Evolutionary conservation across 441 rosid genomes (phyloP).

Genomic region (Gossypium davidsonii): DNA sequence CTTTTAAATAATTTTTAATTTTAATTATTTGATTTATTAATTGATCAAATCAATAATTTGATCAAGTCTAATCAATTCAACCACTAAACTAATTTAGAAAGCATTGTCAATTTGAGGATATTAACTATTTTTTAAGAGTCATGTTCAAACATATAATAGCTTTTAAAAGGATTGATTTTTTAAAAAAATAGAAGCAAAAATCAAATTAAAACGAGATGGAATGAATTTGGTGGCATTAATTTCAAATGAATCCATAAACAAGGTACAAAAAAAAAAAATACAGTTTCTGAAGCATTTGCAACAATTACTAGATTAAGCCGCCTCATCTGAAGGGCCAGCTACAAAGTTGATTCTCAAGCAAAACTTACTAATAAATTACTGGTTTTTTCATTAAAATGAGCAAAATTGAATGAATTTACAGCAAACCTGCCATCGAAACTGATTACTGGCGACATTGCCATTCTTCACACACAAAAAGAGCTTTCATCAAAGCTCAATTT

Average conservation of each 20-base stretch:
- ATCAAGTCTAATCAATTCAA: too few relatives aligned
- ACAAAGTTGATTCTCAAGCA: constrained; percentile 7
- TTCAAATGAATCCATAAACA: not conserved
- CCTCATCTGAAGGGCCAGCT: not conserved
- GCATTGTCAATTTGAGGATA: too few relatives aligned
- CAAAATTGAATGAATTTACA: not conserved
- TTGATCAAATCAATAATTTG: too few relatives aligned
- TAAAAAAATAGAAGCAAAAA: too few relatives aligned
- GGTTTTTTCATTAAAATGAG: not conserved
- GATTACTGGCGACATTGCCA: not conserved
- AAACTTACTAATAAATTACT: not conserved
- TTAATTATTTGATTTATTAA: too few relatives aligned
- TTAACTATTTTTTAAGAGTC: too few relatives aligned
- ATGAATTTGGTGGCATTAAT: not conserved
- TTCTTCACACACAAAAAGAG: not conserved
- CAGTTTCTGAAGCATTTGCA: not conserved
- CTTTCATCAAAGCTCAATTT: constrained; percentile 4
- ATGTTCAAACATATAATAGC: too few relatives aligned
- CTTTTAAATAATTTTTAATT: too few relatives aligned
- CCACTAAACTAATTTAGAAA: too few relatives aligned
- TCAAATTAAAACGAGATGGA: too few relatives aligned
- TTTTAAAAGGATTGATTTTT: too few relatives aligned
- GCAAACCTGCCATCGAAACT: not conserved
- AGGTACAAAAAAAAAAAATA: not conserved
- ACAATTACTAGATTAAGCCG: not conserved